A percentile compares a stretch with the other conserved stretches of the same genome.
Evolutionary conservation across 1,284 basidiomycete genomes (phyloP).

Genomic region (Thecaphora thlaspeos): DNA sequence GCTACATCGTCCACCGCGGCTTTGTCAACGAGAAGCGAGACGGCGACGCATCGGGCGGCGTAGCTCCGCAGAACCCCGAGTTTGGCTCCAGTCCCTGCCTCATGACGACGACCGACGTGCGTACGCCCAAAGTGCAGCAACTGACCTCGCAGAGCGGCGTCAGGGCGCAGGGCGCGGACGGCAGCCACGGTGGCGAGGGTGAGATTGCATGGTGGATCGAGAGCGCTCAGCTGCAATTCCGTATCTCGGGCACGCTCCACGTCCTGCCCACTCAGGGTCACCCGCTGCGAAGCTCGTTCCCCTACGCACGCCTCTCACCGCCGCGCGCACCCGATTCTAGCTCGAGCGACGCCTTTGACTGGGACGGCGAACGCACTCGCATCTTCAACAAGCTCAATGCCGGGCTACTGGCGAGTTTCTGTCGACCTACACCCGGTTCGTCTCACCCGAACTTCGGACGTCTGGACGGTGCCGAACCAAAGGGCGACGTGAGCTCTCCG

Average conservation of each 20-base stretch:
- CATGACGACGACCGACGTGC: slow-evolving; percentile 58
- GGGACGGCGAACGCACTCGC: slow-evolving; percentile 56
- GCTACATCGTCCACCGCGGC: slow-evolving; percentile 58
- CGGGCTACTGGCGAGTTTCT: slow-evolving; percentile 57
- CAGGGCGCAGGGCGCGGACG: slow-evolving; percentile 16
- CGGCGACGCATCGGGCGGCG: slow-evolving; percentile 33
- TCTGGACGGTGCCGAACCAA: slow-evolving; percentile 10
- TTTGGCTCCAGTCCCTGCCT: slow-evolving; percentile 49
- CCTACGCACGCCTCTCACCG: slow-evolving; percentile 29
- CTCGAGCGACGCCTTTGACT: slow-evolving; percentile 46
- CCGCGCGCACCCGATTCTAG: slow-evolving; percentile 12
- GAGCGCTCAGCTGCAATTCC: slow-evolving; percentile 53
- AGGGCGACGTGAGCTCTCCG: slow-evolving; percentile 27
- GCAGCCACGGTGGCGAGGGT: slow-evolving; percentile 33
- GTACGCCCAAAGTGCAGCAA: slow-evolving; percentile 57
- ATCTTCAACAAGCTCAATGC: slow-evolving; percentile 57
- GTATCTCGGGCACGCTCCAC: slow-evolving; percentile 55
- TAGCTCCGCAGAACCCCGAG: slow-evolving; percentile 30
- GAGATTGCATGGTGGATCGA: slow-evolving; percentile 59
- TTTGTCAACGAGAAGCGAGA: slow-evolving; percentile 58
- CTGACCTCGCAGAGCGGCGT: slow-evolving; percentile 34
- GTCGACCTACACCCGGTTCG: slow-evolving; percentile 55
- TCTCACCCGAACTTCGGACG: slow-evolving; percentile 33
- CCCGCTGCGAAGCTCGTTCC: slow-evolving; percentile 28
- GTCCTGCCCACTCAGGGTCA: slow-evolving; percentile 46